These are phyloP conservation scores for Neurospora sp. DNA, from an alignment of 495 filamentous ascomycete species.

Conservation along the genomic window DNA sequence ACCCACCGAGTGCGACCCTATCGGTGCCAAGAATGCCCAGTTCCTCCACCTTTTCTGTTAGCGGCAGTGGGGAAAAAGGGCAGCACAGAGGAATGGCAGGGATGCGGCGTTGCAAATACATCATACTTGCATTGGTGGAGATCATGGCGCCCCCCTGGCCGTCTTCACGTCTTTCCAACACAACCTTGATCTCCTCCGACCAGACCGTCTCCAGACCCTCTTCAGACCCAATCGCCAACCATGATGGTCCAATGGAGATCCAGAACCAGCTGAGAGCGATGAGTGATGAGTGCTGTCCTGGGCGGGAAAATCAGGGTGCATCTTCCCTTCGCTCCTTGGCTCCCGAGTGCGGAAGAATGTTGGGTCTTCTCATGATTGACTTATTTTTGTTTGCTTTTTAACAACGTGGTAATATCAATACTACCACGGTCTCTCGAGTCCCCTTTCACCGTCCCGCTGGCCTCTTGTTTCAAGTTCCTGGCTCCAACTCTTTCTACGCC, in stretches of 20 bases:
- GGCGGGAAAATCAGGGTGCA: not conserved
- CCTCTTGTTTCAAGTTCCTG: not conserved
- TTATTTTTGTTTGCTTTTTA: not conserved
- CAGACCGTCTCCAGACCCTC: not conserved
- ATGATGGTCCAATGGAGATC: not conserved
- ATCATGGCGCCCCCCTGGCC: slow-evolving; percentile 3
- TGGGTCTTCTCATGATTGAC: not conserved
- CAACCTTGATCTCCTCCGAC: not conserved
- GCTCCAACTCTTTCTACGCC: not conserved
- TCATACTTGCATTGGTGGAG: slow-evolving; percentile 9
- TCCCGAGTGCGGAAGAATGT: not conserved
- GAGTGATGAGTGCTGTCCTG: not conserved
- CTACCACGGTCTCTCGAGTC: not conserved
- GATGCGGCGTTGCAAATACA: slow-evolving; percentile 15
- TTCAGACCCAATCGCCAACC: not conserved
- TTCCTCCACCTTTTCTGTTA: not conserved
- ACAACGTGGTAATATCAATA: not conserved
- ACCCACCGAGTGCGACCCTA: not conserved
- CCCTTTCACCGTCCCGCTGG: not conserved
- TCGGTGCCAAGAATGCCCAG: not conserved
- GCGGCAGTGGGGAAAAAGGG: not conserved
- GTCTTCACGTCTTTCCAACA: not conserved
- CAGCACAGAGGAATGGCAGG: slow-evolving; percentile 1
- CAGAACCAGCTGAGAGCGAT: not conserved
- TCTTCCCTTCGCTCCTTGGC: not conserved